Conservation (phyloP, 2,329 filamentous ascomycete genomes). For the Fusarium sambucinum region DNA sequence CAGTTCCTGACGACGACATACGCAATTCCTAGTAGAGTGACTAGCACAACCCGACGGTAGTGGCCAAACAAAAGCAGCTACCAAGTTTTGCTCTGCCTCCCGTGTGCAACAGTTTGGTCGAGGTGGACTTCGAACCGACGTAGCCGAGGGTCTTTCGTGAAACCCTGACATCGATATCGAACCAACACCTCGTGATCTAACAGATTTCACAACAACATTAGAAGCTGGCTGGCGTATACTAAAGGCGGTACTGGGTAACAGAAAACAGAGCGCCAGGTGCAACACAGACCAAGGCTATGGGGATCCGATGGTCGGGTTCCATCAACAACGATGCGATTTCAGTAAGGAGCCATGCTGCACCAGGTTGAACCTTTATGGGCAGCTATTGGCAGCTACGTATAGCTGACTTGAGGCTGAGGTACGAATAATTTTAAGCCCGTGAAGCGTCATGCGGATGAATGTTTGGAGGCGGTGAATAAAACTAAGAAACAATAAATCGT, state of each 20-base stretch:
- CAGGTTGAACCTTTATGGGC: slow-evolving; percentile 22
- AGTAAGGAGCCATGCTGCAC: slow-evolving; percentile 20
- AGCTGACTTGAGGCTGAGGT: slow-evolving; percentile 22
- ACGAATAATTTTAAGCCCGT: slow-evolving; percentile 23
- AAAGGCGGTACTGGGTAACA: slow-evolving; percentile 27
- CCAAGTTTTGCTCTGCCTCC: slow-evolving; percentile 3
- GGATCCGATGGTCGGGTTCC: slow-evolving; percentile 16
- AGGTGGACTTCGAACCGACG: slow-evolving; percentile 28
- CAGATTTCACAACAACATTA: slow-evolving; percentile 1
- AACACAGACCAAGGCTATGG: slow-evolving; percentile 27
- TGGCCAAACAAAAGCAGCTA: slow-evolving; percentile 20
- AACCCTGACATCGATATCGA: slow-evolving; percentile 4
- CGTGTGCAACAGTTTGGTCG: slow-evolving; percentile 29
- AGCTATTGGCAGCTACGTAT: slow-evolving; percentile 25
- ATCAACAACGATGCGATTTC: slow-evolving; percentile 16
- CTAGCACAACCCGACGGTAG: slow-evolving; percentile 19
- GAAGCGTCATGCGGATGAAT: slow-evolving; percentile 23
- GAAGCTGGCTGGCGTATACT: slow-evolving; percentile 22
- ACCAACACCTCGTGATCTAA: slow-evolving; percentile 4
- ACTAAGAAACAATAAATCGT: slow-evolving; percentile 34
- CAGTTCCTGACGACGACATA: not conserved
- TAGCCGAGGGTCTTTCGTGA: slow-evolving; percentile 22
- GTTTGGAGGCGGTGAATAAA: slow-evolving; percentile 42
- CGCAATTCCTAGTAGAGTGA: slow-evolving; percentile 11
- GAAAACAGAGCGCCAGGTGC: slow-evolving; percentile 27